Evolutionary conservation across 1,139 yeast species (phyloP).

Genomic region (Saccharomyces hybrid): DNA sequence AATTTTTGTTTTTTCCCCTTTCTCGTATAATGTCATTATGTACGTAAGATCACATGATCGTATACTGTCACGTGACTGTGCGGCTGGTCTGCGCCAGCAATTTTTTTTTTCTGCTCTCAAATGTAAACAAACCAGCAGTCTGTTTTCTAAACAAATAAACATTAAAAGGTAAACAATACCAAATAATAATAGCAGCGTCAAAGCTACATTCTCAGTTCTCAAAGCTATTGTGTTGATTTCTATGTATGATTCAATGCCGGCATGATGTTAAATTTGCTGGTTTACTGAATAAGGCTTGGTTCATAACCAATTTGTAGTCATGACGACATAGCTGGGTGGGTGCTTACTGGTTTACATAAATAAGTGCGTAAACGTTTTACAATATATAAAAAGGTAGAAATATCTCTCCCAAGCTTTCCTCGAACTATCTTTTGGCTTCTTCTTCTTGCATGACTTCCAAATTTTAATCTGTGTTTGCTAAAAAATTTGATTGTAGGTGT

Average conservation of each 20-base stretch:
- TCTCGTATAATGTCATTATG: not conserved
- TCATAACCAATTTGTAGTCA: not conserved
- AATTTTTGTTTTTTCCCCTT: not conserved
- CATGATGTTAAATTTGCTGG: not conserved
- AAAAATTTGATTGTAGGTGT: not conserved
- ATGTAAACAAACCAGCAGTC: constrained; percentile 1
- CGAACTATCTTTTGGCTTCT: not conserved
- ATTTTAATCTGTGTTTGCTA: not conserved
- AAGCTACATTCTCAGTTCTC: not conserved
- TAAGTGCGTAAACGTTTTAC: not conserved
- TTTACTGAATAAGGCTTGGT: not conserved
- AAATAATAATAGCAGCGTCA: not conserved
- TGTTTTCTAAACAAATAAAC: not conserved
- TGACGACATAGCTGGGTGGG: not conserved
- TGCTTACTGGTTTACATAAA: not conserved
- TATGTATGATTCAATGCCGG: not conserved
- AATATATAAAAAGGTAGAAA: not conserved
- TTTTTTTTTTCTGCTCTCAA: not conserved
- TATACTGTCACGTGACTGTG: not conserved
- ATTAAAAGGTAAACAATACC: not conserved
- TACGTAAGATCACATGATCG: not conserved
- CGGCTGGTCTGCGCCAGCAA: not conserved
- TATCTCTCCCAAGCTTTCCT: not conserved
- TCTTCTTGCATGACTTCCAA: not conserved
- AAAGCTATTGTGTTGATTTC: not conserved